phyloP scores from a whole-genome alignment of 1,139 yeast genomes.

The Yamadazyma songkhlaensis region DNA sequence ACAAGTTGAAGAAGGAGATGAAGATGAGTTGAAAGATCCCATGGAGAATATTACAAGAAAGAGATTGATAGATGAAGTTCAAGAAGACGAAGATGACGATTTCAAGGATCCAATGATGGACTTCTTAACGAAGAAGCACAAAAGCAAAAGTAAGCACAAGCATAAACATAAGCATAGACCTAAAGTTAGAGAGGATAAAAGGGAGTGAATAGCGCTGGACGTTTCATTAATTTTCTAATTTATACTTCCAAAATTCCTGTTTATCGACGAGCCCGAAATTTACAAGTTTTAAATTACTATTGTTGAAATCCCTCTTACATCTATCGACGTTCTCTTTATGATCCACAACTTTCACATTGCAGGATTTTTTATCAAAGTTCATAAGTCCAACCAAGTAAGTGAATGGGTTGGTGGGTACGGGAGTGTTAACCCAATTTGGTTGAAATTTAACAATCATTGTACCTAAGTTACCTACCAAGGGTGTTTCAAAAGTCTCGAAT shows the following conservation, averaged over 20 bases:
- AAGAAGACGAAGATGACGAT: conserved; percentile 15
- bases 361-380: conserved; percentile 20
- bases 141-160: background rate
- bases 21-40: background rate
- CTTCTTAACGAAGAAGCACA: conserved; percentile 4
- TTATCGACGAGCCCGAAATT: conserved; percentile 29
- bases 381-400: conserved; percentile 25
- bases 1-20: conserved; percentile 14
- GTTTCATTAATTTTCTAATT: conserved; percentile 15
- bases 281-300: conserved; percentile 28
- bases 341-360: conserved; percentile 26
- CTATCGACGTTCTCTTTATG: conserved; percentile 16
- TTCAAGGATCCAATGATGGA: conserved; percentile 14
- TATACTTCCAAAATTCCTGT: conserved; percentile 33
- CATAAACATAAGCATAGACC: conserved; percentile 1
- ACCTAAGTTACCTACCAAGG: conserved; percentile 26
- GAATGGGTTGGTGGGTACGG: conserved; percentile 25
- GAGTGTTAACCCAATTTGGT: conserved; percentile 33
- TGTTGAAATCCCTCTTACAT: conserved; percentile 22
- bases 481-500: conserved; percentile 24
- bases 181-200: conserved; percentile 1
- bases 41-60: background rate
- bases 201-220: conserved; percentile 1
- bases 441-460: conserved; percentile 42
- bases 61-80: background rate